Conservation (phyloP, 75 land plant genomes). For the Selaginella tamariscina region DNA sequence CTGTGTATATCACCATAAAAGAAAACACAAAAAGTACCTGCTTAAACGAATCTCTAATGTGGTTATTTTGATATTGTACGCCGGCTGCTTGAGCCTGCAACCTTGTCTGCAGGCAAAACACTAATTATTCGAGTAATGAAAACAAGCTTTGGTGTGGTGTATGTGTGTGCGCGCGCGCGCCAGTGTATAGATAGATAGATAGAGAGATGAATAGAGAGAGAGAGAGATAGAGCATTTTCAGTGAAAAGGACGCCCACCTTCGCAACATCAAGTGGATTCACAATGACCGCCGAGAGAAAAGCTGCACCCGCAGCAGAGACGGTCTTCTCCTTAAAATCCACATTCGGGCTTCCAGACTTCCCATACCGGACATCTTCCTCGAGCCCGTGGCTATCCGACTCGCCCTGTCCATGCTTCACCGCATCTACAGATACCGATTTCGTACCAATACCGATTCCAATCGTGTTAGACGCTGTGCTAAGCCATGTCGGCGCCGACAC, state of each 20-base stretch:
- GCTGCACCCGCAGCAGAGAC: slow-evolving; percentile 96
- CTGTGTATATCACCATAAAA: too few relatives aligned
- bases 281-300: slow-evolving; percentile 72
- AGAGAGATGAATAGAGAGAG: too few relatives aligned
- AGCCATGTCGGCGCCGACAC: too few relatives aligned
- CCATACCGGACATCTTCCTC: not conserved
- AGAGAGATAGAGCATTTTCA: too few relatives aligned
- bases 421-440: too few relatives aligned
- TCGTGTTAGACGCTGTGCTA: too few relatives aligned
- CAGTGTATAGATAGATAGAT: too few relatives aligned
- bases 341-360: not conserved
- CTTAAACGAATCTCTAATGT: not conserved
- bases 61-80: slow-evolving; percentile 40
- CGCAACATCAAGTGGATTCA: slow-evolving; percentile 95
- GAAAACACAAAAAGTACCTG: not conserved
- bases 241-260: slow-evolving; percentile 39
- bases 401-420: too few relatives aligned
- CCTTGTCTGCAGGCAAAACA: slow-evolving; percentile 55
- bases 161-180: too few relatives aligned
- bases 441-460: too few relatives aligned
- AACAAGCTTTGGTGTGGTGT: not conserved
- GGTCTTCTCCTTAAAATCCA: slow-evolving; percentile 57
- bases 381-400: too few relatives aligned
- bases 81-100: slow-evolving; percentile 97
- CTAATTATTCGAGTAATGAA: too few relatives aligned